Evolutionary conservation across 768 basidiomycete genomes (phyloP).

Genomic region (Amanita pallidorosea): DNA sequence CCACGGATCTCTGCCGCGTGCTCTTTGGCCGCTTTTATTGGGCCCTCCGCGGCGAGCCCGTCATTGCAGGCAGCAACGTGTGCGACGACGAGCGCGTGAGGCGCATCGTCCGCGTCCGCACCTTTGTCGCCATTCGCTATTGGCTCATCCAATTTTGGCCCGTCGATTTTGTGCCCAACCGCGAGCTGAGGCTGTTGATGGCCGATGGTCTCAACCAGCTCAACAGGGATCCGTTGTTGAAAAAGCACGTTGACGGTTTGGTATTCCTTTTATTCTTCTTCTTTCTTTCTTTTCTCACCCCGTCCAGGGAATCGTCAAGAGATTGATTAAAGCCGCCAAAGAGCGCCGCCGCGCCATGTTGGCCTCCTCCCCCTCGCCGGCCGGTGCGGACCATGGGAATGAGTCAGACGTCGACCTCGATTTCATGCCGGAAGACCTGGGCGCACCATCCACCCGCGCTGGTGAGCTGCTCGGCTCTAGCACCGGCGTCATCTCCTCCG

Average conservation of each 20-base stretch:
- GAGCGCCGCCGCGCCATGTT: slow-evolving; percentile 53
- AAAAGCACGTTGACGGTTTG: slow-evolving; percentile 55
- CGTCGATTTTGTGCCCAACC: slow-evolving; percentile 78
- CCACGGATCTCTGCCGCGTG: slow-evolving; percentile 71
- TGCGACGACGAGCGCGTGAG: slow-evolving; percentile 64
- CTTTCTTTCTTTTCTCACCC: no score
- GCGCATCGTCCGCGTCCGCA: slow-evolving; percentile 76
- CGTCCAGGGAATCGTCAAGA: slow-evolving; percentile 57
- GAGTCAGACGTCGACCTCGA: slow-evolving; percentile 75
- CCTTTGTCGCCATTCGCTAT: slow-evolving; percentile 82
- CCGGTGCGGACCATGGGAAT: slow-evolving; percentile 24
- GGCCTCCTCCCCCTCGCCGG: no score
- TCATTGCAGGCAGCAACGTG: background rate
- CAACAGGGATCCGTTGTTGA: slow-evolving; percentile 58
- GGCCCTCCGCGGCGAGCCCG: slow-evolving; percentile 40
- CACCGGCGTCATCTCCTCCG: background rate
- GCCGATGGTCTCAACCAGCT: slow-evolving; percentile 79
- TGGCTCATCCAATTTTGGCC: slow-evolving; percentile 88
- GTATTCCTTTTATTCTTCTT: slow-evolving; percentile 25
- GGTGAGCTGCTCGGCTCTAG: background rate
- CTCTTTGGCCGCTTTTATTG: slow-evolving; percentile 86
- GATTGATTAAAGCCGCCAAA: slow-evolving; percentile 74
- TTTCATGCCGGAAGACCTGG: slow-evolving; percentile 46
- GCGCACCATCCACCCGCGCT: slow-evolving; percentile 9
- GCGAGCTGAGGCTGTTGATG: slow-evolving; percentile 61